Evolutionary conservation across 1,284 basidiomycete genomes (phyloP), one percentile per base, ranked within the genome.

Genomic region (Earliella scabrosa): DNA sequence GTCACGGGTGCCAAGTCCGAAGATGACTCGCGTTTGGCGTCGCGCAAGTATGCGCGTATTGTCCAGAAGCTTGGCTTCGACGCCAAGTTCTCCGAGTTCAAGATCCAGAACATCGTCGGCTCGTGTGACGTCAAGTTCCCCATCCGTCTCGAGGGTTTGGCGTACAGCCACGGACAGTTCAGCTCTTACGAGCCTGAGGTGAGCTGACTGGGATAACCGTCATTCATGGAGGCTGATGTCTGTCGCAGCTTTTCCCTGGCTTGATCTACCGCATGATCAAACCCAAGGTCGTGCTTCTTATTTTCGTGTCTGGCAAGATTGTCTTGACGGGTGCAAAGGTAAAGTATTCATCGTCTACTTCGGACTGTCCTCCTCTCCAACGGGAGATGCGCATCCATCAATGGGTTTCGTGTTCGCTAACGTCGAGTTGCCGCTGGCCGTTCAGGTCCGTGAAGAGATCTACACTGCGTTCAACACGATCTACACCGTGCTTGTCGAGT

Each of bases 181-280:
- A 96, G 93, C 73, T 95, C 92, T 66, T 98, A 98, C 67, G 96
- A 98, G 73, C 96, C 95, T 49, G 97, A 98, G 84, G 95, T 95
- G 63, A 53, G 85, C 79, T n/a, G 13, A 3, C 29, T 45, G 8
- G 56, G 3, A 13, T 49, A 7, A 24, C 3, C 10, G 10, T 7
- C 29, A 26, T 11, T 31, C 6, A 10, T 41, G 24, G 34, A 27
- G 11, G 34, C 31, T 54, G 62, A 54, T 63, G 47, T 16, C 43
- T n/a, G 8, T 48, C 32, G 2, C 63, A 98, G 94, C 80, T 99
- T 53, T 99, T 99, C 87, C 97, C 97, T 56, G 97, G 97, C 68
- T 83, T 99, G 44, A 99, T 99, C 73, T 99, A 99, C 73, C 93
- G 97, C 67, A 99, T 99, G 97, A 93, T 98, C 77, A 98, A 99